Evolutionary conservation across 495 filamentous ascomycete species (phyloP), one percentile per base, ranked within the genome.

Genomic region (Talaromyces borbonicus): DNA sequence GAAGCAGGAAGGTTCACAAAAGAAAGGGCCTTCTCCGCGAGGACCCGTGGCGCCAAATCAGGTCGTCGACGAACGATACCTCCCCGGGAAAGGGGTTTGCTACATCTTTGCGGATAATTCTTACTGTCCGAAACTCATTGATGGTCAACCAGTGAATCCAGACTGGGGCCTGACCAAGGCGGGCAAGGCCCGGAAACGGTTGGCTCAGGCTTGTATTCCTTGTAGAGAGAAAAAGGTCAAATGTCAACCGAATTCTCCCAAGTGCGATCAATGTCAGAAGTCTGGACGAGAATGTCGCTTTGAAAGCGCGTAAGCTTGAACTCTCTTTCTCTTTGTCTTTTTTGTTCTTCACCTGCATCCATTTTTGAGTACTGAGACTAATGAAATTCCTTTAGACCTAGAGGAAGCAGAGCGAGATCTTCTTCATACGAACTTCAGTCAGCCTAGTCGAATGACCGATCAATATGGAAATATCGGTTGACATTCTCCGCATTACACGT

Each of bases 191-290:
- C 76, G 89, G 51, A 95, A 95, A 61, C 74, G 89, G 36, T 69
- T 94, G 12, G 87, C 87, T 24, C 87, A 92, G 51, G 89, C 89
- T 12, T 95, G 89, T 56, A 71, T 90, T 41, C 90, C 85, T 8
- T 95, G 89, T 59, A 78, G 89, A 23, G 87, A 94, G 63, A 95
- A 95, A 78, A 95, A 95, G 71, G 92, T 94, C 67, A 94, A 92
- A 60, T 95, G 89, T 53, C 88, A 94, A 48, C 89, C 87, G 5
- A 88, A 86, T 50, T 78, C 80, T 46, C 84, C 84, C 24, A 83
- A 84, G 48, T 95, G 89, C 55, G 77, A 85, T 45, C 88, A 94
- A 58, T 95, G 89, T 59, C 84, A 90, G 56, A 95, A 94, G 62
- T 87, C 85, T 52, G 84, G 86, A 15, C 73, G 84, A 38, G 73